Evolutionary conservation across 2,329 filamentous ascomycete genomes (phyloP).

Genomic region (Emergomyces pasteurianus): DNA sequence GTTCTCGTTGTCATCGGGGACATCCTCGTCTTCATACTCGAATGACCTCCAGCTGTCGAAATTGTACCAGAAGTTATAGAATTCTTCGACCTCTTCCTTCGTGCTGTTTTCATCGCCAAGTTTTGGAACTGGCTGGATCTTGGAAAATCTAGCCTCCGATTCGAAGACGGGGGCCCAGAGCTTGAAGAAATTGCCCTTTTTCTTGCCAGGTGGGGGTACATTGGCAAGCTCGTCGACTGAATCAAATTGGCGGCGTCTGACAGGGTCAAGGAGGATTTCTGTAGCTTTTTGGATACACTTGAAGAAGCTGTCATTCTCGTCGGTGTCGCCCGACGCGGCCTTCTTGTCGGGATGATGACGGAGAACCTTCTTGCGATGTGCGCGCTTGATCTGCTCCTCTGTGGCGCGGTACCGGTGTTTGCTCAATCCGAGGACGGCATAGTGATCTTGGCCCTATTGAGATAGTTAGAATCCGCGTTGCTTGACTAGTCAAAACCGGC

Average conservation of each 20-base stretch:
- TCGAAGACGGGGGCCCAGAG: constrained; percentile 86
- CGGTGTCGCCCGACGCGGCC: constrained; percentile 71
- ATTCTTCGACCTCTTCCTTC: constrained; percentile 81
- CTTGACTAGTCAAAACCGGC: not conserved
- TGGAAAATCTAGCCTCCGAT: constrained; percentile 85
- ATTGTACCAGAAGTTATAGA: constrained; percentile 99
- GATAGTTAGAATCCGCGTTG: not conserved
- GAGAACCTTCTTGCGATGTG: constrained; percentile 98
- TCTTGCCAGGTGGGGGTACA: constrained; percentile 78
- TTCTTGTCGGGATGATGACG: constrained; percentile 99
- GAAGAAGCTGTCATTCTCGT: constrained; percentile 94
- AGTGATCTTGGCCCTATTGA: constrained; percentile 79
- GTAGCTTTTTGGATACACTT: constrained; percentile 99
- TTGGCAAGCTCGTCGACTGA: constrained; percentile 91
- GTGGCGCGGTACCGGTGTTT: constrained; percentile 89
- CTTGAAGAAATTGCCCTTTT: constrained; percentile 89
- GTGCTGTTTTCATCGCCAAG: constrained; percentile 75
- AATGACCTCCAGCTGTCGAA: constrained; percentile 97
- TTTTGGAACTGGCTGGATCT: constrained; percentile 72
- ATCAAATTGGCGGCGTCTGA: constrained; percentile 89
- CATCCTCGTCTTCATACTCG: constrained; percentile 97
- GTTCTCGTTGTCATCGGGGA: constrained; percentile 97
- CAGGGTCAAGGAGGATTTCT: constrained; percentile 82
- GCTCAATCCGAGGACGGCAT: constrained; percentile 84
- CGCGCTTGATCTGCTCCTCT: constrained; percentile 97